Percentiles rank a stretch among this genome's conserved stretches.
These are phyloP conservation scores for Hyphodiscus hymeniophilus DNA, from an alignment of 495 filamentous ascomycete genomes.

Conservation along the genomic window DNA sequence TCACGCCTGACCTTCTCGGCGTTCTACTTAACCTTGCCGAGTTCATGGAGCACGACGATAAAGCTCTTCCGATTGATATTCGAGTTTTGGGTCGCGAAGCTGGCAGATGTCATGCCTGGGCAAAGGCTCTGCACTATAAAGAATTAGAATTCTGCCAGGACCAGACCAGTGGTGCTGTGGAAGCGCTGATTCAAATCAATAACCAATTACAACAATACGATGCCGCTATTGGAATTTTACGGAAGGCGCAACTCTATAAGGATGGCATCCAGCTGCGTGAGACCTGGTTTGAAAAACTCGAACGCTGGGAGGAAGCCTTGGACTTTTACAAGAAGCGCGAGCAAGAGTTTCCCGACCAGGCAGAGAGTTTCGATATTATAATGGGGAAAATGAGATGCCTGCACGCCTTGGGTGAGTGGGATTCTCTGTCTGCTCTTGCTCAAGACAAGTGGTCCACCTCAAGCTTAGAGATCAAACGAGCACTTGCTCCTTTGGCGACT, in stretches of 20 bases:
- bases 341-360: slow-evolving; percentile 53
- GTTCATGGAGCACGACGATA: slow-evolving; percentile 99
- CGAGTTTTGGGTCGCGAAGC: slow-evolving; percentile 86
- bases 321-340: slow-evolving; percentile 76
- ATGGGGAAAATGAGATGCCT: slow-evolving; percentile 99
- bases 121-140: slow-evolving; percentile 97
- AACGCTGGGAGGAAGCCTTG: slow-evolving; percentile 97
- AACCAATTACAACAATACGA: slow-evolving; percentile 97
- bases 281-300: slow-evolving; percentile 97
- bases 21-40: slow-evolving; percentile 93
- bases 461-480: slow-evolving; percentile 69
- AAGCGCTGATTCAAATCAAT: slow-evolving; percentile 96
- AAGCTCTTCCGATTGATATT: slow-evolving; percentile 95
- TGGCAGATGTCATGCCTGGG: slow-evolving; percentile 91
- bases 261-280: slow-evolving; percentile 87
- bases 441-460: slow-evolving; percentile 91
- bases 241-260: slow-evolving; percentile 87
- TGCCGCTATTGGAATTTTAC: slow-evolving; percentile 91
- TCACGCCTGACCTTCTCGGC: slow-evolving; percentile 90
- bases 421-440: slow-evolving; percentile 75
- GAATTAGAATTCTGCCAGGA: slow-evolving; percentile 97
- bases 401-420: slow-evolving; percentile 96
- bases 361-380: slow-evolving; percentile 72
- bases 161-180: slow-evolving; percentile 89
- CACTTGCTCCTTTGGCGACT: slow-evolving; percentile 86